Conservation (phyloP, 2,329 filamentous ascomycete species). For the Shiraia sp. region DNA sequence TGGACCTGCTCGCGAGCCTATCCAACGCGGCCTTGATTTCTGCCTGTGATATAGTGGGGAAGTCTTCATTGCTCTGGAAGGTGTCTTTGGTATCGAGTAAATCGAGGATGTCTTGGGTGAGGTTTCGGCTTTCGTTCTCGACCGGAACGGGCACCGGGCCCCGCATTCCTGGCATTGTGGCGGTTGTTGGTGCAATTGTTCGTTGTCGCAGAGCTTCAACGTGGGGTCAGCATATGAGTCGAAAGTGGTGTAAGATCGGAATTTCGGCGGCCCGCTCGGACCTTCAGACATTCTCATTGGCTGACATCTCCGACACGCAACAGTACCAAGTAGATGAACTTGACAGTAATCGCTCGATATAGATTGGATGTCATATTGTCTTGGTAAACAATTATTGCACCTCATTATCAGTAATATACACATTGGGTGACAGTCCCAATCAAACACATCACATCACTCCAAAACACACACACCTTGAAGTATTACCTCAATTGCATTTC, state of each 20-base stretch:
- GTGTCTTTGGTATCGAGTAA: conserved; percentile 58
- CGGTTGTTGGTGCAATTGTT: conserved; percentile 8
- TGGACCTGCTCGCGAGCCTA: conserved; percentile 78
- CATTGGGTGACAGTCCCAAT: too few relatives aligned
- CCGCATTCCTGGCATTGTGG: conserved; percentile 51
- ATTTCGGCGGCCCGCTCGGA: conserved; percentile 29
- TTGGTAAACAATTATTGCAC: too few relatives aligned
- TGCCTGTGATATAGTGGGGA: conserved; percentile 51
- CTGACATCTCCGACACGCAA: too few relatives aligned
- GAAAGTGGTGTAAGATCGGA: conserved; percentile 27
- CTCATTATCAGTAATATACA: too few relatives aligned
- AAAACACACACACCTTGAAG: too few relatives aligned
- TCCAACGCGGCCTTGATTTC: conserved; percentile 85
- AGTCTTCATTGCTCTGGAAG: conserved; percentile 55
- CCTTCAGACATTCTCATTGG: conserved; percentile 20
- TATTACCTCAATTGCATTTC: too few relatives aligned
- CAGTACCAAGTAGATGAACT: not conserved
- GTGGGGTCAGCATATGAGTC: conserved; percentile 32
- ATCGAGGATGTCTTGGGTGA: conserved; percentile 82
- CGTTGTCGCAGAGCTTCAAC: conserved; percentile 16
- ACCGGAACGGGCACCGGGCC: conserved; percentile 53
- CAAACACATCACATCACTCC: too few relatives aligned
- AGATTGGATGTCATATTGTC: too few relatives aligned
- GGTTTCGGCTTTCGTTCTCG: conserved; percentile 48
- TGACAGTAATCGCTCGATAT: not conserved